phyloP scores from a whole-genome alignment of 192 early-diverging fungal species.

The Dissophora globulifera region DNA sequence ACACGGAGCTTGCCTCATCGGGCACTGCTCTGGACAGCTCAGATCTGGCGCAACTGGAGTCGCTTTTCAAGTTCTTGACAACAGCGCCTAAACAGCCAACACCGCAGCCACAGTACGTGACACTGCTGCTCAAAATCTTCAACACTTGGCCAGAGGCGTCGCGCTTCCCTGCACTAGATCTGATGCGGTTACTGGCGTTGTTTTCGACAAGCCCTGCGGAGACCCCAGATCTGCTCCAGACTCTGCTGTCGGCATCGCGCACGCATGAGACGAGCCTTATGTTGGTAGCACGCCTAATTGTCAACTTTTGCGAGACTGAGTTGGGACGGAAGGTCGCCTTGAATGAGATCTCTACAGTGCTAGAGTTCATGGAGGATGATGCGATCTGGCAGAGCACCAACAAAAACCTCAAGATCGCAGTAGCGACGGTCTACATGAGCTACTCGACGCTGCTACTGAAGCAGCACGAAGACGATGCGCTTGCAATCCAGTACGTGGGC shows the following conservation, averaged over 20 bases:
- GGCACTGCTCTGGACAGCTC: constrained; percentile 11
- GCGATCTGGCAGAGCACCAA: constrained; percentile 47
- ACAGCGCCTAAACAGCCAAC: constrained; percentile 27
- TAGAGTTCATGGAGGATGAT: constrained; percentile 42
- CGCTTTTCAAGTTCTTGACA: constrained; percentile 55
- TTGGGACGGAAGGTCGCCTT: constrained; percentile 56
- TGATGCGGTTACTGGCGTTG: constrained; percentile 77
- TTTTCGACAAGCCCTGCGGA: constrained; percentile 61
- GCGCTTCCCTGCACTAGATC: constrained; percentile 73
- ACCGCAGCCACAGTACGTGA: constrained; percentile 45
- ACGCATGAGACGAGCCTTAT: constrained; percentile 77
- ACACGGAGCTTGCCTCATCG: constrained; percentile 58
- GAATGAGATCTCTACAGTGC: constrained; percentile 16
- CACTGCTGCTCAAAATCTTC: constrained; percentile 62
- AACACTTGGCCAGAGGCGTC: constrained; percentile 72
- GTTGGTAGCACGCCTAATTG: constrained; percentile 76
- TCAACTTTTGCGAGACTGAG: constrained; percentile 75
- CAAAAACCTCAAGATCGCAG: constrained; percentile 51
- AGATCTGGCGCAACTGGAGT: constrained; percentile 35
- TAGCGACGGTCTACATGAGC: constrained; percentile 53
- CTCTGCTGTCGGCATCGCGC: constrained; percentile 51
- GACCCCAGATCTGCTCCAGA: constrained; percentile 56
- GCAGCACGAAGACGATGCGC: constrained; percentile 56
- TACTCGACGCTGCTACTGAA: constrained; percentile 61
- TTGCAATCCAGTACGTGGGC: constrained; percentile 61